Conservation (phyloP, 805 yeast species). For the Peterozyma toletana region DNA sequence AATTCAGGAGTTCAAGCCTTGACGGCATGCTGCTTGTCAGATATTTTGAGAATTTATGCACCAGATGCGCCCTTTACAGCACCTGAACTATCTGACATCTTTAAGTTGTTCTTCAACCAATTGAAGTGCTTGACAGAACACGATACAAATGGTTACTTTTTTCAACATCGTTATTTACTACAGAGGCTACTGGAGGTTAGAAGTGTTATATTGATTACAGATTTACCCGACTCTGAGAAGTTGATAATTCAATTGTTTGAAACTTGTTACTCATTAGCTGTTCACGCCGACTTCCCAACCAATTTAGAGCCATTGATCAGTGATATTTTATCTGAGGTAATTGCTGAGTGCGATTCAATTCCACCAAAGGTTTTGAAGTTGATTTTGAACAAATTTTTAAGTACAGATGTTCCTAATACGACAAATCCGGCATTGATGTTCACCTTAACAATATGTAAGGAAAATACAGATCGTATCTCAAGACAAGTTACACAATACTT, state of each 20-base stretch:
- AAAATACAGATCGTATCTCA: slow-evolving; percentile 66
- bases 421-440: slow-evolving; percentile 58
- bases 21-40: slow-evolving; percentile 68
- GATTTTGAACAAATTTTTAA: slow-evolving; percentile 57
- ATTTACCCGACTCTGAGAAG: slow-evolving; percentile 54
- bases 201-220: slow-evolving; percentile 67
- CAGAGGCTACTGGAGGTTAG: slow-evolving; percentile 69
- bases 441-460: slow-evolving; percentile 59
- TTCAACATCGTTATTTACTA: slow-evolving; percentile 57
- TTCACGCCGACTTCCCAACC: slow-evolving; percentile 34
- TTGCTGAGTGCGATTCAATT: slow-evolving; percentile 62
- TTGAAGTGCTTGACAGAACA: slow-evolving; percentile 41
- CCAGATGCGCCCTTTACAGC: slow-evolving; percentile 87
- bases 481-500: slow-evolving; percentile 73
- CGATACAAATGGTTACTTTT: slow-evolving; percentile 54
- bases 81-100: slow-evolving; percentile 52
- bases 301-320: slow-evolving; percentile 55
- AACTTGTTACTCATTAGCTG: slow-evolving; percentile 48
- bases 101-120: slow-evolving; percentile 59
- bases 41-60: slow-evolving; percentile 69
- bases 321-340: slow-evolving; percentile 67
- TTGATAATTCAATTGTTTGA: slow-evolving; percentile 52
- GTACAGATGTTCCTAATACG: slow-evolving; percentile 21
- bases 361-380: slow-evolving; percentile 54
- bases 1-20: slow-evolving; percentile 66